phyloP scores from a whole-genome alignment of 371 early-diverging fungal species.

The Lichtheimia corymbifera region DNA sequence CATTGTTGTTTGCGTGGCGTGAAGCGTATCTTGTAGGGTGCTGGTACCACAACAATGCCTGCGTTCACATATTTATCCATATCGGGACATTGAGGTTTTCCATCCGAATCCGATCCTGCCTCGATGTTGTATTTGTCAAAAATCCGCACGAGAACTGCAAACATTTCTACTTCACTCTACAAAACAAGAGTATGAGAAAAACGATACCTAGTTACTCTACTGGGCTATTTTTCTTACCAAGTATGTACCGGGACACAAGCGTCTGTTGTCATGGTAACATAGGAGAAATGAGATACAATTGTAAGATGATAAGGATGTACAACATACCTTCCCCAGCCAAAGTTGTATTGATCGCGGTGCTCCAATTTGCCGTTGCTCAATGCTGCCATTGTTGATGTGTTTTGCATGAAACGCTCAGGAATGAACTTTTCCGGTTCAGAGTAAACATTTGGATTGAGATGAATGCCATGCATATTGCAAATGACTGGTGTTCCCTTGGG shows the following conservation, averaged over 20 bases:
- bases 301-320: not conserved
- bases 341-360: conserved; percentile 12
- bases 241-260: conserved; percentile 19
- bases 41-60: conserved; percentile 9
- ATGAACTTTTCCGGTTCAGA: conserved; percentile 13
- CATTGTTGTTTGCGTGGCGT: not conserved
- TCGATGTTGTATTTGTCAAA: conserved; percentile 8
- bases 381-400: conserved; percentile 10
- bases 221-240: conserved; percentile 1
- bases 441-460: conserved; percentile 11
- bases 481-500: conserved; percentile 14
- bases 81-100: not conserved
- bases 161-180: conserved; percentile 16
- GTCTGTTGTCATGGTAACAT: conserved; percentile 1
- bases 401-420: conserved; percentile 18
- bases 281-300: not conserved
- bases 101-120: conserved; percentile 5
- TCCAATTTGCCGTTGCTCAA: conserved; percentile 13
- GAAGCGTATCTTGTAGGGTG: conserved; percentile 9
- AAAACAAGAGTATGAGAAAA: not conserved
- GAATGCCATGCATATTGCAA: conserved; percentile 14
- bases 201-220: not conserved
- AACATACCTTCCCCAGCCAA: conserved; percentile 20
- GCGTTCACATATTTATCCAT: not conserved
- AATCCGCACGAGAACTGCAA: conserved; percentile 5